Evolutionary conservation across 1,139 yeast species (phyloP), one percentile per base, ranked within the genome.

Genomic region (Geotrichum australiense): DNA sequence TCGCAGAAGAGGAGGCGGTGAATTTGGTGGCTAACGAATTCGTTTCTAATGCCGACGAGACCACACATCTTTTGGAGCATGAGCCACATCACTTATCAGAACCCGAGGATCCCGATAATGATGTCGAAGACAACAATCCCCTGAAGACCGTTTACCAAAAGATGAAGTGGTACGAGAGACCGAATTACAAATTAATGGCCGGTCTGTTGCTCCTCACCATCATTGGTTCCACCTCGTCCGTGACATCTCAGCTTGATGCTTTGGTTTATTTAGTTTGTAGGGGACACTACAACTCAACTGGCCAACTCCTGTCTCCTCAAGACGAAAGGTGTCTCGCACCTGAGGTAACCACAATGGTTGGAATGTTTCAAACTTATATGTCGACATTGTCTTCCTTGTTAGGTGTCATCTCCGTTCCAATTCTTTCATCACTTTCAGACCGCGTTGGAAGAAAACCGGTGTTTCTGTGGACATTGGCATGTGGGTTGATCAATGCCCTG

Each of bases 361-460:
- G 59, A 16, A 41, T 49, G 10, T 56, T 57, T 43, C 43, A 51
- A 20, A 51, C 59, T 18, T 53, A 53, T 33, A 47, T 53, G 27
- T 42, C 54, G 3, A 45, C 52, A 14, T 41, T 54, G 22, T 36
- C 47, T 4, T 53, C 54, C 6, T 25, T 49, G 3, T 37, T 56
- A 34, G 51, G 57, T 2, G 49, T 57, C 15, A 29, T 56, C 16
- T 46, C 48, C 5, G 49, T 51, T 7, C 61, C 61, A 3, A 42
- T 71, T 49, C 56, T 77, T 8, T 85, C 86, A 0, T 71, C 74
- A n/a, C 53, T 75, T 25, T 76, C 85, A 3, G 93, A 83, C 58
- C 63, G 70, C 33, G 65, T 70, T 47, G 94, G 94, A 0, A 64
- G 93, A 36, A 73, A 68, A 47, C 64, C 76, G 25, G 49, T 78